A percentile compares a stretch with the other conserved stretches of the same genome.
phyloP scores from a whole-genome alignment of 805 yeast species.

The Cyberlindnera euphorbiae region DNA sequence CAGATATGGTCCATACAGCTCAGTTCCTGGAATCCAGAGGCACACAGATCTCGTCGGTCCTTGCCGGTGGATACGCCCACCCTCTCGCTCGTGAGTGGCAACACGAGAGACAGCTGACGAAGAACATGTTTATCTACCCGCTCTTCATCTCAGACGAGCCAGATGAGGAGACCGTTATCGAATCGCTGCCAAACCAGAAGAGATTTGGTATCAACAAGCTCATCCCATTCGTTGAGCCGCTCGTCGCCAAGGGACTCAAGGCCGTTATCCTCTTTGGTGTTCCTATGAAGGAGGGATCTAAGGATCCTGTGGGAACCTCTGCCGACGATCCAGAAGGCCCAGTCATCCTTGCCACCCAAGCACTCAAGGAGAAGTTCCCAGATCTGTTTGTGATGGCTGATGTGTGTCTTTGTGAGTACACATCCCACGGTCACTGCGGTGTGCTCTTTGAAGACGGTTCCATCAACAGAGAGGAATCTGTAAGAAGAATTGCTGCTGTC shows the following conservation, averaged over 20 bases:
- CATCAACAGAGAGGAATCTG: slow-evolving; percentile 69
- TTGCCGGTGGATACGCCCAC: slow-evolving; percentile 94
- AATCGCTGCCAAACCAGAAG: slow-evolving; percentile 81
- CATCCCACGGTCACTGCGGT: slow-evolving; percentile 98
- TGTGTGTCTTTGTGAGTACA: slow-evolving; percentile 94
- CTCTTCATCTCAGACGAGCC: slow-evolving; percentile 76
- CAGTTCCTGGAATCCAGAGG: slow-evolving; percentile 56
- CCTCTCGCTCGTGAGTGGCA: slow-evolving; percentile 92
- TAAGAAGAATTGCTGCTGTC: slow-evolving; percentile 83
- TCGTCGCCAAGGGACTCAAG: slow-evolving; percentile 76
- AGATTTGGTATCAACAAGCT: slow-evolving; percentile 81
- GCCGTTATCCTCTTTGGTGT: slow-evolving; percentile 93
- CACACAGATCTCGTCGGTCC: slow-evolving; percentile 64
- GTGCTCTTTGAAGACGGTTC: slow-evolving; percentile 82
- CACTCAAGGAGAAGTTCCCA: slow-evolving; percentile 65
- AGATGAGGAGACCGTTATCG: slow-evolving; percentile 72
- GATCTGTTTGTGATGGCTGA: slow-evolving; percentile 85
- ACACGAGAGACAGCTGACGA: slow-evolving; percentile 72
- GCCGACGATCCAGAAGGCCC: slow-evolving; percentile 98
- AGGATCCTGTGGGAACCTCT: slow-evolving; percentile 78
- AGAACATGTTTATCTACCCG: slow-evolving; percentile 90
- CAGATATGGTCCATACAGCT: slow-evolving; percentile 70
- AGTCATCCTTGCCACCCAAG: slow-evolving; percentile 73
- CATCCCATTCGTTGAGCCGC: slow-evolving; percentile 59
- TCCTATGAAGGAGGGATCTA: slow-evolving; percentile 66